Percentiles rank a stretch among this genome's conserved stretches.
Conservation (phyloP, 345 rosid genomes). For the Brassica incana region DNA sequence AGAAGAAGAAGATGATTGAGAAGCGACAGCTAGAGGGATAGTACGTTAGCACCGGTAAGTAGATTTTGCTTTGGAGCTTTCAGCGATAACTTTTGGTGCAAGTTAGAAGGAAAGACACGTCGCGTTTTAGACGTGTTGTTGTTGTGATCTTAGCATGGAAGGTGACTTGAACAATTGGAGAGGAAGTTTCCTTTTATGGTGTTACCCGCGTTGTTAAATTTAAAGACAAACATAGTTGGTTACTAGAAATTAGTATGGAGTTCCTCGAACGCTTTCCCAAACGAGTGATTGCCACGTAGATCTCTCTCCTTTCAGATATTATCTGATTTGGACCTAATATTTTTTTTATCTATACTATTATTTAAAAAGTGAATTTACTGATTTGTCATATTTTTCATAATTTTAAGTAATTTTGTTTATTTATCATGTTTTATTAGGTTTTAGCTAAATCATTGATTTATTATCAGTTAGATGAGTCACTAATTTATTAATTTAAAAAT, state of each 20-base stretch:
- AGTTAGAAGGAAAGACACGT: conserved; percentile 53
- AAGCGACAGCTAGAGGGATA: conserved; percentile 43
- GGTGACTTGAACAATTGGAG: conserved; percentile 32
- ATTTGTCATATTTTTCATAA: too few relatives aligned
- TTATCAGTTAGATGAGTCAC: too few relatives aligned
- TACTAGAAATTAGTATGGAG: conserved; percentile 27
- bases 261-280: conserved; percentile 37
- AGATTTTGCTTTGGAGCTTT: conserved; percentile 18
- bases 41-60: conserved; percentile 36
- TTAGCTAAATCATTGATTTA: too few relatives aligned
- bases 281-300: conserved; percentile 32
- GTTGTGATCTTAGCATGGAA: conserved; percentile 20
- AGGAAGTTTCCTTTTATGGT: conserved; percentile 33
- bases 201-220: conserved; percentile 2
- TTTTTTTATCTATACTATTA: background rate
- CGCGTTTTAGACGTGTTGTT: conserved; percentile 47
- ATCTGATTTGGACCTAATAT: conserved; percentile 8
- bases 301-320: conserved; percentile 7
- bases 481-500: too few relatives aligned
- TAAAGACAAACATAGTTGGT: background rate
- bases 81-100: conserved; percentile 42
- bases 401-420: too few relatives aligned
- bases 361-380: too few relatives aligned
- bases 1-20: conserved; percentile 39
- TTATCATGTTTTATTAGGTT: too few relatives aligned